phyloP scores from a whole-genome alignment of 2,329 filamentous ascomycete species.

The Arthrobotrys iridis region DNA sequence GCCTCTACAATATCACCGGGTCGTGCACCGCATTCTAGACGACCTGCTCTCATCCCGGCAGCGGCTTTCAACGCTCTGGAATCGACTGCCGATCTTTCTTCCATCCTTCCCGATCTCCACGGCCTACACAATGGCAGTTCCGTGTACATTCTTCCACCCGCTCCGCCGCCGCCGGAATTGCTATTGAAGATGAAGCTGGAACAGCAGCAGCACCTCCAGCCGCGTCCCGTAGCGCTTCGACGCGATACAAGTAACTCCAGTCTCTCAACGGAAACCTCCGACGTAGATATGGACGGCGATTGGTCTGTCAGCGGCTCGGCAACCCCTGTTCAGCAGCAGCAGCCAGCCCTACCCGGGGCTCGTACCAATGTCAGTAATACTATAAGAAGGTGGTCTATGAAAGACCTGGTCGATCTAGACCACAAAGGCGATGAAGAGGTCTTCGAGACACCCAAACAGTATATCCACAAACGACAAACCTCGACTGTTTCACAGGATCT shows the following conservation, averaged over 20 bases:
- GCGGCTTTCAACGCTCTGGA: conserved; percentile 42
- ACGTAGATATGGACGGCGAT: conserved; percentile 38
- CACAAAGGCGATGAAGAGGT: conserved; percentile 33
- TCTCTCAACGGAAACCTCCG: conserved; percentile 11
- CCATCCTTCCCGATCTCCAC: conserved; percentile 42
- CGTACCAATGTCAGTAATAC: background rate
- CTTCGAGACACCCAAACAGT: conserved; percentile 43
- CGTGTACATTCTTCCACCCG: conserved; percentile 40
- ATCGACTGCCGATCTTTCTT: conserved; percentile 43
- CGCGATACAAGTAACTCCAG: conserved; percentile 29
- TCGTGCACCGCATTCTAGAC: conserved; percentile 6
- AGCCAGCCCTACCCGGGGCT: conserved; percentile 1
- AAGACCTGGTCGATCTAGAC: conserved; percentile 30
- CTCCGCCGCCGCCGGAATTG: conserved; percentile 34
- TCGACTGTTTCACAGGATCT: conserved; percentile 32
- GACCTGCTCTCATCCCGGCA: conserved; percentile 47
- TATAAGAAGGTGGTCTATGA: conserved; percentile 43
- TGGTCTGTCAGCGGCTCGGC: conserved; percentile 37
- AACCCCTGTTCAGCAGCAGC: conserved; percentile 28
- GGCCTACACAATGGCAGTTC: conserved; percentile 30
- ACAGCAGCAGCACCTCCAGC: conserved; percentile 23
- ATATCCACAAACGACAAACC: conserved; percentile 36
- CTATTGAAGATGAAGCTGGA: conserved; percentile 38
- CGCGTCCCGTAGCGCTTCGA: conserved; percentile 7
- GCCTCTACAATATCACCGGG: conserved; percentile 32